Conservation (phyloP, 305 asterid species). For the Fraxinus nigra region DNA sequence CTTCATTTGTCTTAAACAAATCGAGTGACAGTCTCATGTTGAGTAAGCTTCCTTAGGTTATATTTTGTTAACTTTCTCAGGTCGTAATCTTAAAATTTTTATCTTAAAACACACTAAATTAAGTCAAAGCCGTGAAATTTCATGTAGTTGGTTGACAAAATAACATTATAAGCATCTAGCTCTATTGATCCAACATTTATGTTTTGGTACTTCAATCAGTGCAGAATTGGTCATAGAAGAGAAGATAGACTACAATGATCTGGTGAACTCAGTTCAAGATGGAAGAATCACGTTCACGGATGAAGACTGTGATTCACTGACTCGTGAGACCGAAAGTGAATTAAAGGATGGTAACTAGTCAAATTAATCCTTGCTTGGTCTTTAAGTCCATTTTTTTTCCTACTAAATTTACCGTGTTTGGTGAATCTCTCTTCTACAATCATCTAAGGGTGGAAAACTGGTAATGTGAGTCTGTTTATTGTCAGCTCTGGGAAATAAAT, state of each 20-base stretch:
- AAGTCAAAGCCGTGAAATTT: background rate
- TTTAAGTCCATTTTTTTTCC: background rate
- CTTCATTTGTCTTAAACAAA: background rate
- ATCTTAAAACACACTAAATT: background rate
- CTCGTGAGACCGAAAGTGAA: conserved; percentile 33
- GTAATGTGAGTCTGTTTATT: background rate
- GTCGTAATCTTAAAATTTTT: background rate
- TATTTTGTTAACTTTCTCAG: background rate
- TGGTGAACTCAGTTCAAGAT: conserved; percentile 51
- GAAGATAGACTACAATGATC: conserved; percentile 81
- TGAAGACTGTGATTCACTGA: conserved; percentile 24
- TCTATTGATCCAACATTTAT: conserved; percentile 16
- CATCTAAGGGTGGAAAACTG: background rate
- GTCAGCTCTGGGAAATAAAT: background rate
- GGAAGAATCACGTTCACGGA: conserved; percentile 33
- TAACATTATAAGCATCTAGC: background rate
- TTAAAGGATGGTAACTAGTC: conserved; percentile 40
- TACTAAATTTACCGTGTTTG: background rate
- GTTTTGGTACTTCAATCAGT: conserved; percentile 42
- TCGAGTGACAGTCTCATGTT: background rate
- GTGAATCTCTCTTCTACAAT: background rate
- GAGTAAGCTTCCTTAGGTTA: background rate
- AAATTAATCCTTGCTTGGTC: background rate
- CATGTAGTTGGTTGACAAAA: background rate
- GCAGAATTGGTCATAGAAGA: conserved; percentile 81